A percentile compares a stretch with the other conserved stretches of the same genome.
phyloP scores from a whole-genome alignment of 345 rosid genomes.

The Carallia brachiata region DNA sequence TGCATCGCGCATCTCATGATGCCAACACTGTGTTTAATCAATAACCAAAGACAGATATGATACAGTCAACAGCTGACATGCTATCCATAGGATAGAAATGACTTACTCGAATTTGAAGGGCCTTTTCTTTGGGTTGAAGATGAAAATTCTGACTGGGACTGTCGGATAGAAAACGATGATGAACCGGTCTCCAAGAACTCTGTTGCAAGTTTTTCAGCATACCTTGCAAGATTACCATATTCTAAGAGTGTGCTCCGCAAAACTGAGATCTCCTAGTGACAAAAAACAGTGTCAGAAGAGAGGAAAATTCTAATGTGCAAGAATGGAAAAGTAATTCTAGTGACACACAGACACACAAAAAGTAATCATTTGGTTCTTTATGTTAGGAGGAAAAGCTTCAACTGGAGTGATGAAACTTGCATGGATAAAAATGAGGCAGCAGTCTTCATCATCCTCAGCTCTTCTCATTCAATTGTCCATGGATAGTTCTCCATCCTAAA shows the following conservation, averaged over 20 bases:
- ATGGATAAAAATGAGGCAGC: too few species aligned
- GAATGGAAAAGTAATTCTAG: too few species aligned
- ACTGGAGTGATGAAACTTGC: too few species aligned
- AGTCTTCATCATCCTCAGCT: too few species aligned
- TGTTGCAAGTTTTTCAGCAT: slow-evolving; percentile 58
- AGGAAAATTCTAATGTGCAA: not conserved
- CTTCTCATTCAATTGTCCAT: too few species aligned
- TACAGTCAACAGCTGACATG: not conserved
- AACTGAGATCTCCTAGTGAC: slow-evolving; percentile 60
- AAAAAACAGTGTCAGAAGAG: not conserved
- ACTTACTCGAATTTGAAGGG: slow-evolving; percentile 53
- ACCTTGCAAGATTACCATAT: slow-evolving; percentile 59
- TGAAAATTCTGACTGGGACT: slow-evolving; percentile 43
- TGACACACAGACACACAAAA: too few species aligned
- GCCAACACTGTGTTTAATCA: too few species aligned
- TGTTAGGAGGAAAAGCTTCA: too few species aligned
- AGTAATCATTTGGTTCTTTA: too few species aligned
- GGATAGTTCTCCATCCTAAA: too few species aligned
- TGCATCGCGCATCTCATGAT: too few species aligned
- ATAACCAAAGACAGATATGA: not conserved
- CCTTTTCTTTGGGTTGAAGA: slow-evolving; percentile 50
- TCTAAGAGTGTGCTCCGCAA: slow-evolving; percentile 58
- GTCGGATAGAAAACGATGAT: slow-evolving; percentile 48
- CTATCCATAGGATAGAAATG: slow-evolving; percentile 1
- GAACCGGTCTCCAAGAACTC: slow-evolving; percentile 55